phyloP scores from a whole-genome alignment of 2,329 filamentous ascomycete genomes.

The Dactylellina leptospora region DNA sequence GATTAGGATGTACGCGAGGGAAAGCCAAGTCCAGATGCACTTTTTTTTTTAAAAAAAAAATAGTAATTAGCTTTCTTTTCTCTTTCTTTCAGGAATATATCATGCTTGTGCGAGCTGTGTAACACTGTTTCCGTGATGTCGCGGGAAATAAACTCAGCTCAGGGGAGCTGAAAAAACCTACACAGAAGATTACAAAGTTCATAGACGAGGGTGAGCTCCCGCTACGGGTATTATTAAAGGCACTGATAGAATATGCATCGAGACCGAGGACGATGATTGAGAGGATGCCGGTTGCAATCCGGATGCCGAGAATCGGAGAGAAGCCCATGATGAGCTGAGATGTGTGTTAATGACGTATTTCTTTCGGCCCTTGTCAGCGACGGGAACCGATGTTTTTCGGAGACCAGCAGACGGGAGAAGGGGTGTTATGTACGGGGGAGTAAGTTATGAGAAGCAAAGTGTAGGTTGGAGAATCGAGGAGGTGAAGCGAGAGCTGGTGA shows the following conservation, averaged over 20 bases:
- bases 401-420: too few species aligned
- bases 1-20: constrained; percentile 46
- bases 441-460: too few species aligned
- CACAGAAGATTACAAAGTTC: constrained; percentile 51
- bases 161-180: constrained; percentile 1
- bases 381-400: not conserved
- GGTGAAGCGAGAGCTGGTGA: not conserved
- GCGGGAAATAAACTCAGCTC: not conserved
- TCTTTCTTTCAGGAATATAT: not conserved
- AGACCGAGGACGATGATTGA: constrained; percentile 49
- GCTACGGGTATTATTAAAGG: constrained; percentile 36
- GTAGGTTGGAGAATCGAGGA: not conserved
- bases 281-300: constrained; percentile 35
- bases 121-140: not conserved
- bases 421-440: too few species aligned
- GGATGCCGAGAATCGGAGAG: constrained; percentile 47
- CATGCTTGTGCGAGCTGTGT: not conserved
- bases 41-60: not conserved
- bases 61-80: not conserved
- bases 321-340: constrained; percentile 31
- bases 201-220: constrained; percentile 46
- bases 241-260: constrained; percentile 41
- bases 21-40: constrained; percentile 49
- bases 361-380: not conserved
- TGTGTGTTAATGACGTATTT: not conserved